These are phyloP conservation scores for Colletotrichum sp. DNA, from an alignment of 2,329 filamentous ascomycete genomes.

Conservation along the genomic window DNA sequence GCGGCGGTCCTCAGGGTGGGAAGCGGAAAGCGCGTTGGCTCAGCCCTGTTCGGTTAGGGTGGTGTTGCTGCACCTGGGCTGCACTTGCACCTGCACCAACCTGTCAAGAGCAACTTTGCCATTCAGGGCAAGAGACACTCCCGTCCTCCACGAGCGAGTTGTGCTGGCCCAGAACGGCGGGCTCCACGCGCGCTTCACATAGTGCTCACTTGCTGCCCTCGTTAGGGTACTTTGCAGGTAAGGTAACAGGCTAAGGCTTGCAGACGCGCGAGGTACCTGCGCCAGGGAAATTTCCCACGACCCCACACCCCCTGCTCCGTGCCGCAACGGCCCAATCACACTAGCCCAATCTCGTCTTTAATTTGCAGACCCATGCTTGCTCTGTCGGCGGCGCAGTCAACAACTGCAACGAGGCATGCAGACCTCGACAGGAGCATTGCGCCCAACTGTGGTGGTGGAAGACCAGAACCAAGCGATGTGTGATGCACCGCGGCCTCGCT, in stretches of 20 bases:
- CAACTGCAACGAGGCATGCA: slow-evolving; percentile 17
- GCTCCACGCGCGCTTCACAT: neutral
- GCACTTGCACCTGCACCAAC: neutral
- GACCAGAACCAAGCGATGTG: neutral
- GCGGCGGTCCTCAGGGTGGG: neutral
- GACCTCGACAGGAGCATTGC: slow-evolving; percentile 4
- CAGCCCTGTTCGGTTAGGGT: slow-evolving; percentile 16
- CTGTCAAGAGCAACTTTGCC: neutral
- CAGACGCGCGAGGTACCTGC: slow-evolving; percentile 5
- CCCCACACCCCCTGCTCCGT: neutral
- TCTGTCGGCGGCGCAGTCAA: slow-evolving; percentile 14
- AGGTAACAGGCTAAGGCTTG: neutral
- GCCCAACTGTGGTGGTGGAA: slow-evolving; percentile 3
- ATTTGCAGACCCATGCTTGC: slow-evolving; percentile 12
- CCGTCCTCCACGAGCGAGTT: slow-evolving; percentile 3
- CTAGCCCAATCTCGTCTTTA: slow-evolving; percentile 9
- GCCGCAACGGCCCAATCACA: neutral
- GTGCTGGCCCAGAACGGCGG: neutral
- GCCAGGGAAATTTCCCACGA: slow-evolving; percentile 4
- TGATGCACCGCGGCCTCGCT: neutral
- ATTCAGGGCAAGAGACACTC: neutral
- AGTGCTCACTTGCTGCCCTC: neutral
- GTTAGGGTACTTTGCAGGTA: neutral
- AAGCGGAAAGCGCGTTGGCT: slow-evolving; percentile 17
- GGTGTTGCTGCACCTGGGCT: neutral